phyloP scores from a whole-genome alignment of 345 rosid genomes.

The Pugionium dolabratum region DNA sequence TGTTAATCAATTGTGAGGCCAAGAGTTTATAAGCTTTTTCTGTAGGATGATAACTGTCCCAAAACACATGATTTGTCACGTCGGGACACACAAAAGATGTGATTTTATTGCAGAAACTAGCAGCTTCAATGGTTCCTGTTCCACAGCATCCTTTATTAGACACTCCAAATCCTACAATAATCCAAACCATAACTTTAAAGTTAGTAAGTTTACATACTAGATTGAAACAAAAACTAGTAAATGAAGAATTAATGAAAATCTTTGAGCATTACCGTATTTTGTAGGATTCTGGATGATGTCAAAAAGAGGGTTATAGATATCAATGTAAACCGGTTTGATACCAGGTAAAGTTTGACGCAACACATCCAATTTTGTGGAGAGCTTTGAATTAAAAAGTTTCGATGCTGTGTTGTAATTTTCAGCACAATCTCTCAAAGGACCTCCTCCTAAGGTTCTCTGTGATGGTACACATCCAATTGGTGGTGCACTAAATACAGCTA shows the following conservation, averaged over 20 bases:
- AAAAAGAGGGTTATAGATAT: conserved; percentile 57
- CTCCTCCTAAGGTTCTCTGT: conserved; percentile 69
- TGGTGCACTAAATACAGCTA: conserved; percentile 54
- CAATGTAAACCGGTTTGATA: conserved; percentile 45
- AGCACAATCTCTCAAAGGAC: conserved; percentile 49
- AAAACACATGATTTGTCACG: conserved; percentile 52
- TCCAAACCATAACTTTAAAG: conserved; percentile 4
- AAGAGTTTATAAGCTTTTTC: conserved; percentile 54
- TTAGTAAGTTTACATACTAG: neutral
- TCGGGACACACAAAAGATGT: conserved; percentile 50
- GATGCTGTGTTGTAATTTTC: conserved; percentile 55
- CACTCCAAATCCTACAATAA: conserved; percentile 63
- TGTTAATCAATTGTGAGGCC: conserved; percentile 20
- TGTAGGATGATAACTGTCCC: conserved; percentile 80
- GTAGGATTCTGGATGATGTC: conserved; percentile 51
- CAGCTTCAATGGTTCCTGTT: conserved; percentile 61
- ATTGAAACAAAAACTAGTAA: neutral
- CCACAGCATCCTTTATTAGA: conserved; percentile 67
- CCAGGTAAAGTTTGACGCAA: conserved; percentile 39
- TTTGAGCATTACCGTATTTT: conserved; percentile 49
- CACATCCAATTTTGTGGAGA: conserved; percentile 35
- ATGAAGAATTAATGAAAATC: neutral
- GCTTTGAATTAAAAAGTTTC: conserved; percentile 56
- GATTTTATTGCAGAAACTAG: conserved; percentile 49
- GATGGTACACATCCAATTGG: conserved; percentile 76